These are phyloP conservation scores for Puccinia horiana DNA, from an alignment of 1,284 basidiomycete genomes.

Conservation along the genomic window DNA sequence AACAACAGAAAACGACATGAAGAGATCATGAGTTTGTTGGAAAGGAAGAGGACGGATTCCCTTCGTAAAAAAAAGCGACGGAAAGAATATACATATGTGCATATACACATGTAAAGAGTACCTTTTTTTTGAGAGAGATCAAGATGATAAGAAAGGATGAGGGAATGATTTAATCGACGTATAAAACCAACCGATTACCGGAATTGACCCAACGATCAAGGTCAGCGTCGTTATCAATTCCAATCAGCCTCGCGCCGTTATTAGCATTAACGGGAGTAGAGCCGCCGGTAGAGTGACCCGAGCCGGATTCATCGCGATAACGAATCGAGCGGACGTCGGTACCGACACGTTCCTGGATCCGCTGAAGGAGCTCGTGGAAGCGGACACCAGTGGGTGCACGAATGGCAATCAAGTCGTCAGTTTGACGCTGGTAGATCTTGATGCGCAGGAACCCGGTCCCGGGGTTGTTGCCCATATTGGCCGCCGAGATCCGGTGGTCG, in stretches of 20 bases:
- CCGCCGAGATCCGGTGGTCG: not conserved
- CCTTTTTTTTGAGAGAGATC: not conserved
- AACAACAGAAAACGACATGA: not conserved
- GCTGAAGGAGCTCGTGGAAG: constrained; percentile 80
- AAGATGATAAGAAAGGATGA: not conserved
- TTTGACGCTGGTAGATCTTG: constrained; percentile 89
- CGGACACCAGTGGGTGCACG: constrained; percentile 88
- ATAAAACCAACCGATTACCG: constrained; percentile 84
- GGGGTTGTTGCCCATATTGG: constrained; percentile 15
- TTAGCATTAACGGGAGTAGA: constrained; percentile 2
- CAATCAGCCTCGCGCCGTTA: constrained; percentile 63
- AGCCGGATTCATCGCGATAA: constrained; percentile 68
- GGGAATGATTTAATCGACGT: constrained; percentile 63
- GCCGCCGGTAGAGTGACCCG: constrained; percentile 19
- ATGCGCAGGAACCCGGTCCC: constrained; percentile 77
- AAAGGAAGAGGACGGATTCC: not conserved
- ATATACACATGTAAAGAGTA: not conserved
- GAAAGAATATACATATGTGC: not conserved
- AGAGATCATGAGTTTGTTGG: not conserved
- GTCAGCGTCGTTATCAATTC: constrained; percentile 69
- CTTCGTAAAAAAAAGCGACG: not conserved
- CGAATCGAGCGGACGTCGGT: constrained; percentile 70
- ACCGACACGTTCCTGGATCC: constrained; percentile 83
- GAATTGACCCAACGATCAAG: constrained; percentile 77
- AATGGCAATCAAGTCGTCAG: constrained; percentile 93